Conservation (phyloP, 2,329 filamentous ascomycete species). For the Colletotrichum paranaense region DNA sequence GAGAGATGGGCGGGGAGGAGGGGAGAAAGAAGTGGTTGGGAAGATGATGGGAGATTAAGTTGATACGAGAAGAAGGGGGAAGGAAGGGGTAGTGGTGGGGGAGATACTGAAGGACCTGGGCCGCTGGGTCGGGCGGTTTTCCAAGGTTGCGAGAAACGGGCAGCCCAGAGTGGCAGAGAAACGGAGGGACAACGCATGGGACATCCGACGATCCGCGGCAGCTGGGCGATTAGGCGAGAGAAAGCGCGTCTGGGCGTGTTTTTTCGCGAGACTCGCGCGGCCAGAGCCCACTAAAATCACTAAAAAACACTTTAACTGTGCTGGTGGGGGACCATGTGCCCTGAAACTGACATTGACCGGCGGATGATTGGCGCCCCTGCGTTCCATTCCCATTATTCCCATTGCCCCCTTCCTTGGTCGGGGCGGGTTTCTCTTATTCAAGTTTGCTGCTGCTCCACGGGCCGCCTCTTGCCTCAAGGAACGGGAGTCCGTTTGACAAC, state of each 20-base stretch:
- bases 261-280: slow-evolving; percentile 31
- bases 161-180: too few relatives aligned
- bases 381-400: background rate
- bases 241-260: slow-evolving; percentile 31
- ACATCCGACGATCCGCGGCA: slow-evolving; percentile 17
- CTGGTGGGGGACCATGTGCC: background rate
- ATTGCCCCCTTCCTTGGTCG: background rate
- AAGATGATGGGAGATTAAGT: slow-evolving; percentile 17
- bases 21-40: background rate
- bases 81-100: slow-evolving; percentile 1
- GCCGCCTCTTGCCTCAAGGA: background rate
- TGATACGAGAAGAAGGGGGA: slow-evolving; percentile 1
- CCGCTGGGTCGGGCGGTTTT: slow-evolving; percentile 12
- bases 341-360: slow-evolving; percentile 28
- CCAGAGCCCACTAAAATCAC: slow-evolving; percentile 8
- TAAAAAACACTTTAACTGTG: slow-evolving; percentile 1
- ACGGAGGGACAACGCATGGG: slow-evolving; percentile 10
- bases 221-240: background rate
- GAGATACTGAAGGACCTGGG: background rate
- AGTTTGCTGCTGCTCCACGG: background rate
- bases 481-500: background rate
- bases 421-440: background rate
- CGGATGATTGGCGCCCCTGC: slow-evolving; percentile 20
- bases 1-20: background rate
- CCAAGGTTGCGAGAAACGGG: background rate